These are phyloP conservation scores for Termitomyces sp. DNA, from an alignment of 768 basidiomycete species.

Conservation along the genomic window DNA sequence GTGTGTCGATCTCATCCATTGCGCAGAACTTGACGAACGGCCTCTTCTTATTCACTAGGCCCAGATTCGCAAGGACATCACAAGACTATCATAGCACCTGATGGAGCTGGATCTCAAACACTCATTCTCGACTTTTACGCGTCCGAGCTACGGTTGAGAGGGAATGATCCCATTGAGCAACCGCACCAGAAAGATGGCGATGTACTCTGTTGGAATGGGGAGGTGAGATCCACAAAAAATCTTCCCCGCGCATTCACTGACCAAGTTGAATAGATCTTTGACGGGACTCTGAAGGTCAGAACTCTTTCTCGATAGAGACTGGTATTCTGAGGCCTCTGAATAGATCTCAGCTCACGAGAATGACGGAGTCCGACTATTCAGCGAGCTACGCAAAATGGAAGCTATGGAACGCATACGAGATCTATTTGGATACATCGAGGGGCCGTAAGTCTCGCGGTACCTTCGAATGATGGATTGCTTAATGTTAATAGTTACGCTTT, in stretches of 20 bases:
- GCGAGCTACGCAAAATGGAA: slow-evolving; percentile 27
- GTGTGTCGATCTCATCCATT: slow-evolving; percentile 30
- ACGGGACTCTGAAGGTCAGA: slow-evolving; percentile 69
- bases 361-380: slow-evolving; percentile 59
- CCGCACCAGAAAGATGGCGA: slow-evolving; percentile 61
- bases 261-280: slow-evolving; percentile 51
- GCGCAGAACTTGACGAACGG: background rate
- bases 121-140: slow-evolving; percentile 57
- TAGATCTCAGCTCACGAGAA: slow-evolving; percentile 65
- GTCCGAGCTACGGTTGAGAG: slow-evolving; percentile 75
- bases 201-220: slow-evolving; percentile 84
- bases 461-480: background rate
- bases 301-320: background rate
- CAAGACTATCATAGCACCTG: slow-evolving; percentile 17
- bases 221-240: slow-evolving; percentile 40
- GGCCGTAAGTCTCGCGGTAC: slow-evolving; percentile 58
- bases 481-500: slow-evolving; percentile 66
- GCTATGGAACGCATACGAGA: slow-evolving; percentile 41
- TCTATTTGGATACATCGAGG: slow-evolving; percentile 64
- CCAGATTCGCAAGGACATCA: slow-evolving; percentile 56
- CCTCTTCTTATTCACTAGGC: slow-evolving; percentile 35
- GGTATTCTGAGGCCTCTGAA: background rate
- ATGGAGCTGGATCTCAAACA: slow-evolving; percentile 1
- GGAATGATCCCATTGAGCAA: slow-evolving; percentile 54
- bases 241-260: background rate